phyloP scores from a whole-genome alignment of 1,139 yeast species.

The Suhomyces taliae region DNA sequence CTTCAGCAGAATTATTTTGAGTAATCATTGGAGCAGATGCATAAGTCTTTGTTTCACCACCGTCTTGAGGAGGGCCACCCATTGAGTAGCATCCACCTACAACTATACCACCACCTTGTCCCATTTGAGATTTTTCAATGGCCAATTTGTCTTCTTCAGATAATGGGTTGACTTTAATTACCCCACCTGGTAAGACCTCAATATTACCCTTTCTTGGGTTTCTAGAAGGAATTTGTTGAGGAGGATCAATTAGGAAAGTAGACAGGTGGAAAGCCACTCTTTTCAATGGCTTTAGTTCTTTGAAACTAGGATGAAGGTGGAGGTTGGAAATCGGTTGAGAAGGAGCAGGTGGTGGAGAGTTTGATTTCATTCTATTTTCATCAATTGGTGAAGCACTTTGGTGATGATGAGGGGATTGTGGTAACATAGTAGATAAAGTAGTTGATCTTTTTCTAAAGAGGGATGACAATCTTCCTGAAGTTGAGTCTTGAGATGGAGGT shows the following conservation, averaged over 20 bases:
- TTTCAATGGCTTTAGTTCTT: constrained; percentile 46
- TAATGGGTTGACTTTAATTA: constrained; percentile 58
- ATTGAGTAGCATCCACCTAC: constrained; percentile 79
- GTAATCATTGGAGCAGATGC: constrained; percentile 9
- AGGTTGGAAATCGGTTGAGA: constrained; percentile 7
- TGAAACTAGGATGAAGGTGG: constrained; percentile 15
- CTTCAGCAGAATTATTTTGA: constrained; percentile 28
- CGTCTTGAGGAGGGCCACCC: constrained; percentile 25
- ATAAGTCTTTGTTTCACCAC: constrained; percentile 22
- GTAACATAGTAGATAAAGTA: not conserved
- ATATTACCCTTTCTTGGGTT: constrained; percentile 71
- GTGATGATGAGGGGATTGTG: constrained; percentile 4
- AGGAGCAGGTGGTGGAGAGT: constrained; percentile 8
- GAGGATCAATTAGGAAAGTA: constrained; percentile 71
- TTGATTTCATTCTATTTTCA: not conserved
- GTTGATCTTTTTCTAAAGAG: constrained; percentile 28
- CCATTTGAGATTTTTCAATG: constrained; percentile 45
- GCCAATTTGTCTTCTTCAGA: constrained; percentile 56
- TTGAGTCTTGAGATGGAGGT: constrained; percentile 1
- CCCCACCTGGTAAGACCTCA: constrained; percentile 61
- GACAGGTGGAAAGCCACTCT: constrained; percentile 73
- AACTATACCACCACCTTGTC: constrained; percentile 69
- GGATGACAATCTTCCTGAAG: constrained; percentile 23
- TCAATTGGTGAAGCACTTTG: constrained; percentile 2
- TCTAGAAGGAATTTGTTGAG: constrained; percentile 68